Evolutionary conservation across 2,329 filamentous ascomycete genomes (phyloP).

Genomic region (Sporothrix luriei): DNA sequence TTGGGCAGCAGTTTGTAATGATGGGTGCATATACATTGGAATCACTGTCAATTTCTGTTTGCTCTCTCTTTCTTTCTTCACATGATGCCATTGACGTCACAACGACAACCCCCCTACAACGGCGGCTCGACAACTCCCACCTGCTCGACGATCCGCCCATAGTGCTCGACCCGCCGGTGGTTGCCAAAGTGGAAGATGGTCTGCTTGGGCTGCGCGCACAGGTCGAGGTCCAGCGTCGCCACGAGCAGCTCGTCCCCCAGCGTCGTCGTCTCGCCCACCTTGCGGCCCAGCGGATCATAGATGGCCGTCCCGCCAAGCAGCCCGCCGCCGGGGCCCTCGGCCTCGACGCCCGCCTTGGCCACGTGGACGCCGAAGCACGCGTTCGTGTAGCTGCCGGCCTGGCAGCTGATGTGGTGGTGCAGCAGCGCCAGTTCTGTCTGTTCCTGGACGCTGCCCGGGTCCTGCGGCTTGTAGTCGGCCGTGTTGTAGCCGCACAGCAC

Average conservation of each 20-base stretch:
- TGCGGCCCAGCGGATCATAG: conserved; percentile 52
- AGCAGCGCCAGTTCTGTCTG: conserved; percentile 52
- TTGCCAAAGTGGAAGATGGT: conserved; percentile 52
- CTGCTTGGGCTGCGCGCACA: conserved; percentile 53
- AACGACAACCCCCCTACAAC: no score
- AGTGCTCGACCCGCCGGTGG: conserved; percentile 50
- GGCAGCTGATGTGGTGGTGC: conserved; percentile 54
- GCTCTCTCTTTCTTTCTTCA: no score
- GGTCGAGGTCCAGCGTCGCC: conserved; percentile 53
- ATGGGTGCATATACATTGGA: conserved; percentile 27
- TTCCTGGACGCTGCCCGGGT: conserved; percentile 42
- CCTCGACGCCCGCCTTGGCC: conserved; percentile 54
- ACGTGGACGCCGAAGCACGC: conserved; percentile 53
- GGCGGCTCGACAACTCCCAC: conserved; percentile 43
- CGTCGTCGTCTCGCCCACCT: conserved; percentile 54
- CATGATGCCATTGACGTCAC: no score
- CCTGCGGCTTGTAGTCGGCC: conserved; percentile 51
- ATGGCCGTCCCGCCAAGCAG: conserved; percentile 55
- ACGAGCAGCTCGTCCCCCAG: conserved; percentile 55
- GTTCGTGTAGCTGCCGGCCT: conserved; percentile 56
- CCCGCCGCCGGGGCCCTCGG: conserved; percentile 45
- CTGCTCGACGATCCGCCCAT: conserved; percentile 47
- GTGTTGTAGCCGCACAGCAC: conserved; percentile 52
- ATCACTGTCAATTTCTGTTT: neutral
- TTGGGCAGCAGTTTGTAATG: conserved; percentile 11